These are phyloP conservation scores for Xerocomus spinulosus DNA, from an alignment of 768 basidiomycete species.

Conservation along the genomic window DNA sequence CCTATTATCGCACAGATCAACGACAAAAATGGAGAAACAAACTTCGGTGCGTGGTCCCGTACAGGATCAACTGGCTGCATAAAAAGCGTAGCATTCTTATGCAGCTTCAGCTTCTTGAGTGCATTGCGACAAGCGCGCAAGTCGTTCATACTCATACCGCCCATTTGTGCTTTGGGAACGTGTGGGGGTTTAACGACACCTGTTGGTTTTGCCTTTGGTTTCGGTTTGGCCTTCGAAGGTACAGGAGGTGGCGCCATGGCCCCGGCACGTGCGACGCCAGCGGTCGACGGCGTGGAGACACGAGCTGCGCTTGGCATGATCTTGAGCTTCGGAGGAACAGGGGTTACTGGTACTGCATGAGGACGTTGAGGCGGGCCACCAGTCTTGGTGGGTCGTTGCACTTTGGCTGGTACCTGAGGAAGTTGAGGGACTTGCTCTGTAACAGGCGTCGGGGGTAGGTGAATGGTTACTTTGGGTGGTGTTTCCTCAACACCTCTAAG, in stretches of 20 bases:
- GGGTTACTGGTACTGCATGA: constrained; percentile 25
- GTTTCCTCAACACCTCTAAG: constrained; percentile 80
- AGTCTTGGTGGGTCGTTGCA: constrained; percentile 30
- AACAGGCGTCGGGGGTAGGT: constrained; percentile 72
- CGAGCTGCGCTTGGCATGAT: constrained; percentile 23
- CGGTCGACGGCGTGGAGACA: constrained; percentile 15
- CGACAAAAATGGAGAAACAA: constrained; percentile 8
- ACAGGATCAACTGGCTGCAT: constrained; percentile 94
- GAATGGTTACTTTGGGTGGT: constrained; percentile 81
- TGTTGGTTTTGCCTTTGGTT: constrained; percentile 21
- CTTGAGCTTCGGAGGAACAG: constrained; percentile 54
- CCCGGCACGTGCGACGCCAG: constrained; percentile 6
- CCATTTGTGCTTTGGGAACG: constrained; percentile 65
- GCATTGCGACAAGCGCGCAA: constrained; percentile 69
- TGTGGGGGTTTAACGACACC: constrained; percentile 39
- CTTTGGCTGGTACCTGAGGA: constrained; percentile 44
- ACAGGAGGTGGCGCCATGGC: constrained; percentile 31
- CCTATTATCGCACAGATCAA: constrained; percentile 1
- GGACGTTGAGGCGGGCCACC: constrained; percentile 31
- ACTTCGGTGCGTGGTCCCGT: constrained; percentile 87
- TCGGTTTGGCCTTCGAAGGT: constrained; percentile 25
- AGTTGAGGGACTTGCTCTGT: constrained; percentile 54
- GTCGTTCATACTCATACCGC: constrained; percentile 76
- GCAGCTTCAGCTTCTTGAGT: constrained; percentile 70
- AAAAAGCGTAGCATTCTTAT: constrained; percentile 75